Evolutionary conservation across 768 basidiomycete genomes (phyloP).

Genomic region (Galerina sulciceps): DNA sequence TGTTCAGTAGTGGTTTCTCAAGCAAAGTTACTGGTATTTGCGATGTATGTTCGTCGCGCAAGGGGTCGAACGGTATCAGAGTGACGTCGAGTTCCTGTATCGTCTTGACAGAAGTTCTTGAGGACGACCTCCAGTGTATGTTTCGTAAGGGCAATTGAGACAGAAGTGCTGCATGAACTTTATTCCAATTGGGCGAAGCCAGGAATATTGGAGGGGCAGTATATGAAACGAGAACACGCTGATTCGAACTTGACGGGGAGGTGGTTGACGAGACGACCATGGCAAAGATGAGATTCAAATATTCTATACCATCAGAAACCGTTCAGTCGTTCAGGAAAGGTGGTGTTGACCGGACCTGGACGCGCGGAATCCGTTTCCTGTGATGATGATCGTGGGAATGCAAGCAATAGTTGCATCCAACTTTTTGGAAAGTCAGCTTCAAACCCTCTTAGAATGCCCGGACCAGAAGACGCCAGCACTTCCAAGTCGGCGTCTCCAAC

Average conservation of each 20-base stretch:
- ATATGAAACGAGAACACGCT: slow-evolving; percentile 71
- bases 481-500: slow-evolving; percentile 31
- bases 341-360: neutral
- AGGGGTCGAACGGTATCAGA: slow-evolving; percentile 66
- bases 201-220: slow-evolving; percentile 66
- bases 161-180: slow-evolving; percentile 65
- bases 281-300: neutral
- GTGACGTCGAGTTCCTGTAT: slow-evolving; percentile 88
- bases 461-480: slow-evolving; percentile 63
- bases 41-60: slow-evolving; percentile 75
- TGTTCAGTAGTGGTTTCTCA: slow-evolving; percentile 85
- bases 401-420: slow-evolving; percentile 10
- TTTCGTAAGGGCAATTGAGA: slow-evolving; percentile 84
- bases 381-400: slow-evolving; percentile 27
- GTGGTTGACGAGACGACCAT: slow-evolving; percentile 15
- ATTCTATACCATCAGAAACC: too few species aligned
- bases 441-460: slow-evolving; percentile 49
- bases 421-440: slow-evolving; percentile 14
- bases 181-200: slow-evolving; percentile 74
- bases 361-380: slow-evolving; percentile 5
- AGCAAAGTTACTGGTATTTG: slow-evolving; percentile 79
- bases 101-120: slow-evolving; percentile 75
- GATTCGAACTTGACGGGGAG: slow-evolving; percentile 30
- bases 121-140: slow-evolving; percentile 88
- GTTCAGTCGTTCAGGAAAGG: neutral